Conservation (phyloP, 1,139 yeast species). For the Lodderomyces jiufengensis region DNA sequence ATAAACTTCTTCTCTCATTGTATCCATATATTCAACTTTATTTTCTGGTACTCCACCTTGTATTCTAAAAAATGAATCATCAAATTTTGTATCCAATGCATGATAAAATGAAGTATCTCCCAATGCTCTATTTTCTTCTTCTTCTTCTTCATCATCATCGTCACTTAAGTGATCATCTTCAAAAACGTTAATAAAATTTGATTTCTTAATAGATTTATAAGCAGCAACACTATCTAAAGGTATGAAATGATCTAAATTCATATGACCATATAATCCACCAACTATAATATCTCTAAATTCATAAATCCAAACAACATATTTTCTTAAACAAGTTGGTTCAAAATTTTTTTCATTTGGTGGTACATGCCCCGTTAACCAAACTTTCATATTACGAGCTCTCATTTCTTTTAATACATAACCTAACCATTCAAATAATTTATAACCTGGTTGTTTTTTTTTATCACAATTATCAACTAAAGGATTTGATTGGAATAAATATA, state of each 20-base stretch:
- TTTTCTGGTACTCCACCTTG: constrained; percentile 63
- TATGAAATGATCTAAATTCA: constrained; percentile 83
- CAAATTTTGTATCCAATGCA: constrained; percentile 15
- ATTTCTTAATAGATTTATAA: constrained; percentile 44
- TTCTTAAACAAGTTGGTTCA: constrained; percentile 67
- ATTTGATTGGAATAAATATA: constrained; percentile 70
- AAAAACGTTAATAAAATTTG: background rate
- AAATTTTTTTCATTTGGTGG: constrained; percentile 80
- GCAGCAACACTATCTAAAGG: constrained; percentile 72
- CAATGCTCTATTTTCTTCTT: constrained; percentile 15
- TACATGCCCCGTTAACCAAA: constrained; percentile 85
- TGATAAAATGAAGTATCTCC: constrained; percentile 16
- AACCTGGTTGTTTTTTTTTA: constrained; percentile 70
- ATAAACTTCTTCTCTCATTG: constrained; percentile 50
- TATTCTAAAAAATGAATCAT: constrained; percentile 21
- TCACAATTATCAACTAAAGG: constrained; percentile 84
- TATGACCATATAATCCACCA: constrained; percentile 84
- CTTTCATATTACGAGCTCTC: constrained; percentile 73
- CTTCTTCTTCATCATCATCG: constrained; percentile 15
- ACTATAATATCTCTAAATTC: constrained; percentile 79
- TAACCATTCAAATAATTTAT: constrained; percentile 71
- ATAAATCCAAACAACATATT: constrained; percentile 71
- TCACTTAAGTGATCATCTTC: constrained; percentile 9
- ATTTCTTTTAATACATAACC: constrained; percentile 71
- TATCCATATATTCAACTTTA: constrained; percentile 60